These are phyloP conservation scores for Wilcoxina mikolae DNA, from an alignment of 495 filamentous ascomycete species.

Conservation along the genomic window DNA sequence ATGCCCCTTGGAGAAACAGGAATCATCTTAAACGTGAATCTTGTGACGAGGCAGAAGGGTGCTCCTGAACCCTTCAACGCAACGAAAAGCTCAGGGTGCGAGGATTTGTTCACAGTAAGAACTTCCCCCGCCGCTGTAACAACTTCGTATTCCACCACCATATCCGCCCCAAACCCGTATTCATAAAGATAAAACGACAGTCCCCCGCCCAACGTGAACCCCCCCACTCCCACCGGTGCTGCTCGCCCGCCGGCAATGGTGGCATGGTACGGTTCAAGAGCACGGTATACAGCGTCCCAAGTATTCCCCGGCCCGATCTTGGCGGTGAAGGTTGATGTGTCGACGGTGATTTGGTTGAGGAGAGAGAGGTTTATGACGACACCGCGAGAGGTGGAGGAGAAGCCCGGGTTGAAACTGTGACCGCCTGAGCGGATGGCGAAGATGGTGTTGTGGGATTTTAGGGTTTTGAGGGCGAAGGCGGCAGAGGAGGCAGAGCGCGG, in stretches of 20 bases:
- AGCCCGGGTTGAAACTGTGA: constrained; percentile 34
- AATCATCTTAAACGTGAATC: constrained; percentile 14
- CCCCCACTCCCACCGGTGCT: constrained; percentile 32
- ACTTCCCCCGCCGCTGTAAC: constrained; percentile 14
- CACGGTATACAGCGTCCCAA: constrained; percentile 38
- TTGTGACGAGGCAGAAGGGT: constrained; percentile 34
- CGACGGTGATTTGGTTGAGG: constrained; percentile 3
- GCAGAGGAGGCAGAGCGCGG: neutral
- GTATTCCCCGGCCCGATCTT: constrained; percentile 37
- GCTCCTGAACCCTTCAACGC: constrained; percentile 32
- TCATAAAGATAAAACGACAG: constrained; percentile 29
- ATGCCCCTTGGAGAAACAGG: neutral
- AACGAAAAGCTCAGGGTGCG: constrained; percentile 25
- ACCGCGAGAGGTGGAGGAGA: constrained; percentile 5
- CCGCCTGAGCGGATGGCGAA: constrained; percentile 38
- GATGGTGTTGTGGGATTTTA: constrained; percentile 12
- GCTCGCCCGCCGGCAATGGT: constrained; percentile 40
- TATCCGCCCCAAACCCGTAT: constrained; percentile 30
- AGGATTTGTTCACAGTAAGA: constrained; percentile 26
- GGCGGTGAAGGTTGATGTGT: constrained; percentile 18
- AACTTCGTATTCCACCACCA: constrained; percentile 27
- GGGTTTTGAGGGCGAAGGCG: neutral
- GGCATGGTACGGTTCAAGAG: constrained; percentile 35
- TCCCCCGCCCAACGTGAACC: constrained; percentile 31
- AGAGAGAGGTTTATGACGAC: neutral